phyloP scores from a whole-genome alignment of 2,329 filamentous ascomycete genomes.

The Epichloe bromicola region DNA sequence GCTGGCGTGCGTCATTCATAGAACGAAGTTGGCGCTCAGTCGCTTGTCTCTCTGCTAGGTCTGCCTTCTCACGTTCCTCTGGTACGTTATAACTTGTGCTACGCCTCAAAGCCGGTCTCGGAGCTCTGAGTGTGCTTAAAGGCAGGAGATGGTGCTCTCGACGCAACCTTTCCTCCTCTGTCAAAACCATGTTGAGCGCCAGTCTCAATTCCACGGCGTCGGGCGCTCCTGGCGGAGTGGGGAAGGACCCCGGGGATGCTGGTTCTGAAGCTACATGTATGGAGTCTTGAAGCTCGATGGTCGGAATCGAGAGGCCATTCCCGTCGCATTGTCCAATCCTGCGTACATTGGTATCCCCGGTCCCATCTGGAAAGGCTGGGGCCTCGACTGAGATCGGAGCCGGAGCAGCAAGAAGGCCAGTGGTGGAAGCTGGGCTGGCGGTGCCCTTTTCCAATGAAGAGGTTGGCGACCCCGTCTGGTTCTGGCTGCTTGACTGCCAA shows the following conservation, averaged over 20 bases:
- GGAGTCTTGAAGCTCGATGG: neutral
- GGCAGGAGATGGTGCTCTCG: constrained; percentile 7
- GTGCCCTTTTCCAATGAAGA: constrained; percentile 3
- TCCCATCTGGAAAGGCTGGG: neutral
- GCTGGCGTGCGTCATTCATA: constrained; percentile 26
- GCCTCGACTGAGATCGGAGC: neutral
- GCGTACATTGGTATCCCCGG: neutral
- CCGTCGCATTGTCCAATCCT: neutral
- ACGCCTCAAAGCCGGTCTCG: constrained; percentile 26
- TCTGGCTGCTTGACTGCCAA: constrained; percentile 20
- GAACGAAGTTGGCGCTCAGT: constrained; percentile 25
- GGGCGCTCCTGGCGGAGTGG: constrained; percentile 20
- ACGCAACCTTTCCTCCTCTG: constrained; percentile 15
- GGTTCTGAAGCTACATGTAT: neutral
- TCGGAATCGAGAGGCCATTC: neutral
- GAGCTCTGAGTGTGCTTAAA: constrained; percentile 9
- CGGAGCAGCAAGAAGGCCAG: neutral
- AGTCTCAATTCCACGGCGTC: constrained; percentile 25
- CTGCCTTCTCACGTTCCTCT: constrained; percentile 26
- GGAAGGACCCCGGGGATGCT: constrained; percentile 10
- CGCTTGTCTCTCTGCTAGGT: constrained; percentile 24
- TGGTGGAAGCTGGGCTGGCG: constrained; percentile 9
- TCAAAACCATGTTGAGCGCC: constrained; percentile 25
- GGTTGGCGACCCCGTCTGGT: constrained; percentile 1
- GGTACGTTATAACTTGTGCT: constrained; percentile 31